Evolutionary conservation across 768 basidiomycete genomes (phyloP).

Genomic region (Dioszegia aurantiaca): DNA sequence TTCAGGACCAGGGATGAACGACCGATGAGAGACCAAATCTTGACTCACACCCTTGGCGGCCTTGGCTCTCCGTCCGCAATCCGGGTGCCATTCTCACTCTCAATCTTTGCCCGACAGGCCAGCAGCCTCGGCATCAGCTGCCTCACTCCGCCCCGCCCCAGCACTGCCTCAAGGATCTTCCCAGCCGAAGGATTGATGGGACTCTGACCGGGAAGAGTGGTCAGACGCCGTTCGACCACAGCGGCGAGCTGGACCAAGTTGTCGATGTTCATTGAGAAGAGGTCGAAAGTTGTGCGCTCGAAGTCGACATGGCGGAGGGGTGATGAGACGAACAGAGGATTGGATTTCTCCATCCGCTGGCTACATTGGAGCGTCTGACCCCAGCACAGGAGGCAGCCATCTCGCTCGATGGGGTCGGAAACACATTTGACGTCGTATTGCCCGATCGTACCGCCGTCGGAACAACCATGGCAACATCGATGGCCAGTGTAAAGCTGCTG

Average conservation of each 20-base stretch:
- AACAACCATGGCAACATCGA: background rate
- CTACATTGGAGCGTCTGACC: background rate
- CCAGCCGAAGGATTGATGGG: too few species aligned
- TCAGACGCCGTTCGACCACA: background rate
- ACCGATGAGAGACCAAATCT: background rate
- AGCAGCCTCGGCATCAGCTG: background rate
- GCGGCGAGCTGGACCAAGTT: background rate
- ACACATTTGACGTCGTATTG: background rate
- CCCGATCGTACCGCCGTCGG: background rate
- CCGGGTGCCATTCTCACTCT: background rate
- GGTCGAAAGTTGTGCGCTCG: background rate
- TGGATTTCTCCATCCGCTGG: background rate
- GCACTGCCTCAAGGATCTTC: background rate
- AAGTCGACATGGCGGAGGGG: background rate
- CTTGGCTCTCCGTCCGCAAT: background rate
- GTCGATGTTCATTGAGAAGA: background rate
- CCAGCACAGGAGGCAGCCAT: background rate
- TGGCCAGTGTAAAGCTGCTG: too few species aligned
- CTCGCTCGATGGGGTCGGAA: background rate
- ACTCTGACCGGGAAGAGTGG: background rate
- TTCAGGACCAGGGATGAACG: background rate
- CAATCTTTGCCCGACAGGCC: background rate
- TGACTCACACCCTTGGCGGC: background rate
- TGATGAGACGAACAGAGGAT: background rate
- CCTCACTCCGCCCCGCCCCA: background rate